Percentiles rank a stretch among this genome's conserved stretches.
These are phyloP conservation scores for Plasmodium reichenowi DNA, from an alignment of 169 alveolate genomes.

Conservation along the genomic window DNA sequence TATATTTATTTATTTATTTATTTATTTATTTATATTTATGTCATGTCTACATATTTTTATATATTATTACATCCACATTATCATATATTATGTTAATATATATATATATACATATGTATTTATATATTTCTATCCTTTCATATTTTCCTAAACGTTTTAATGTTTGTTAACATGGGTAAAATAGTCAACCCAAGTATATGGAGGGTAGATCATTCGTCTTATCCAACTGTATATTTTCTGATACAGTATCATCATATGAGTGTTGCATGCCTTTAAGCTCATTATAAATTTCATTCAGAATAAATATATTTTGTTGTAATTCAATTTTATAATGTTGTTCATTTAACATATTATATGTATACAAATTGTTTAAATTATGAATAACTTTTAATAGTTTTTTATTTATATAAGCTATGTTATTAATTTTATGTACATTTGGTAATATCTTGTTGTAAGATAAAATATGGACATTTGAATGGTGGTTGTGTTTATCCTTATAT, in stretches of 20 bases:
- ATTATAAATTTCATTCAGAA: conserved; percentile 35
- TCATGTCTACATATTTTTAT: background rate
- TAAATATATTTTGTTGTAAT: conserved; percentile 57
- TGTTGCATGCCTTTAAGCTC: conserved; percentile 55
- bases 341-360: conserved; percentile 28
- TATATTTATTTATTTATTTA: background rate
- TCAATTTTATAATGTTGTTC: conserved; percentile 13
- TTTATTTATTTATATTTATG: background rate
- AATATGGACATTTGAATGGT: conserved; percentile 19
- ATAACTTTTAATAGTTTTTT: conserved; percentile 42
- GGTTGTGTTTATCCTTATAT: conserved; percentile 12
- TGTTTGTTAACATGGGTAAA: background rate
- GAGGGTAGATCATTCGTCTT: conserved; percentile 26
- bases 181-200: conserved; percentile 32
- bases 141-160: background rate
- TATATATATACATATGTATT: no score
- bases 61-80: background rate
- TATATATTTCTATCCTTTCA: no score
- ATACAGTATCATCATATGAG: conserved; percentile 9
- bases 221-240: conserved; percentile 14
- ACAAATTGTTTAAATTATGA: conserved; percentile 43
- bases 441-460: conserved; percentile 4
- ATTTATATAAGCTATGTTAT: conserved; percentile 19
- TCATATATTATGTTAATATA: background rate
- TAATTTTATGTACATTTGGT: conserved; percentile 1